Conservation (phyloP, 75 land plant genomes). For the Pseudotsuga menziesii region DNA sequence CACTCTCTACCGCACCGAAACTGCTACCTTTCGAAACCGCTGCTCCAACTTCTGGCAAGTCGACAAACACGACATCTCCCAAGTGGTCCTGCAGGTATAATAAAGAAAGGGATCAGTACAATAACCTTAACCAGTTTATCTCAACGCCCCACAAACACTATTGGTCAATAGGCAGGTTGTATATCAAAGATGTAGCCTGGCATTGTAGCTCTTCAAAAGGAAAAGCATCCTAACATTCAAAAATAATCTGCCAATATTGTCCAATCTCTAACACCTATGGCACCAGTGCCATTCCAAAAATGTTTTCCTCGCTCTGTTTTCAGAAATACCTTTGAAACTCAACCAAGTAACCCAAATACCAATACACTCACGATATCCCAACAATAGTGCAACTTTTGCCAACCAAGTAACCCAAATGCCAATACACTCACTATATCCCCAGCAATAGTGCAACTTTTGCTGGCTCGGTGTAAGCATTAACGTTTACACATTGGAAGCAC, state of each 20-base stretch:
- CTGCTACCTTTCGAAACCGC: constrained; percentile 32
- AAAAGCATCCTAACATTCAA: background rate
- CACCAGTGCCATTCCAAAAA: background rate
- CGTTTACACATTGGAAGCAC: background rate
- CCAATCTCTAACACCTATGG: background rate
- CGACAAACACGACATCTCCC: constrained; percentile 68
- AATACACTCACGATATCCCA: background rate
- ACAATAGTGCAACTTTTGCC: no score
- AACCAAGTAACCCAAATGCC: no score
- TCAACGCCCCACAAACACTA: background rate
- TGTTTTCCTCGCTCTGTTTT: background rate
- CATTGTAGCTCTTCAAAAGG: background rate
- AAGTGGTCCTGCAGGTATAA: constrained; percentile 42
- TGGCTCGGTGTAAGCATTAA: background rate
- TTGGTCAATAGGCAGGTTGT: background rate
- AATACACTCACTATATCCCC: background rate
- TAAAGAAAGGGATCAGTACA: background rate
- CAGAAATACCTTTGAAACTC: background rate
- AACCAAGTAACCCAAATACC: background rate
- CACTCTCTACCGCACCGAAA: constrained; percentile 76
- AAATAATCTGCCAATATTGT: background rate
- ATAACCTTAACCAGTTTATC: background rate
- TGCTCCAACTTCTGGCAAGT: constrained; percentile 56
- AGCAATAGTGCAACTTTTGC: no score
- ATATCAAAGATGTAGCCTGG: background rate